phyloP scores from a whole-genome alignment of 1,139 yeast species.

The Blastobotrys persicus region DNA sequence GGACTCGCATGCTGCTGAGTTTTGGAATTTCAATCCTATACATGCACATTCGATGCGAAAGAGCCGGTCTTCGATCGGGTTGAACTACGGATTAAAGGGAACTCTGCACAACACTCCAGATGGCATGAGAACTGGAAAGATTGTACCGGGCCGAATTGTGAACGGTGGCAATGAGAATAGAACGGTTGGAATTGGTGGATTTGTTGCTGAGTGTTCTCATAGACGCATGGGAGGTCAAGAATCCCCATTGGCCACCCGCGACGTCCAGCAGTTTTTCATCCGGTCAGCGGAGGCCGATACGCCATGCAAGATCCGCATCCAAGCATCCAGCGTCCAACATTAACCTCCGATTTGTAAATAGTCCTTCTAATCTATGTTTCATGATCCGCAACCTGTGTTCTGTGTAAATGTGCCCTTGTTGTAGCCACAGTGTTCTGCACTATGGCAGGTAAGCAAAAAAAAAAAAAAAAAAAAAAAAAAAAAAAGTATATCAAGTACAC shows the following conservation, averaged over 20 bases:
- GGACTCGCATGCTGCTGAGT: slow-evolving; percentile 2
- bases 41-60: slow-evolving; percentile 7
- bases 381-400: too few species aligned
- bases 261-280: slow-evolving; percentile 6
- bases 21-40: slow-evolving; percentile 7
- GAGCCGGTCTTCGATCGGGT: slow-evolving; percentile 28
- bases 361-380: background rate
- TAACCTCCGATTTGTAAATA: background rate
- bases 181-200: slow-evolving; percentile 72
- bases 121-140: slow-evolving; percentile 58
- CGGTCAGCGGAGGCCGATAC: slow-evolving; percentile 8
- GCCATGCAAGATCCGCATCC: slow-evolving; percentile 1
- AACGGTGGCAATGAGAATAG: slow-evolving; percentile 32
- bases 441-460: too few species aligned
- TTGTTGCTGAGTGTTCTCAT: slow-evolving; percentile 37
- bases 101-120: slow-evolving; percentile 71
- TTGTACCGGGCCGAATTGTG: slow-evolving; percentile 71
- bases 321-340: slow-evolving; percentile 1
- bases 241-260: slow-evolving; percentile 1
- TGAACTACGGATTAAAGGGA: slow-evolving; percentile 61
- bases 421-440: too few species aligned
- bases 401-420: too few species aligned
- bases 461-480: too few species aligned
- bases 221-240: background rate
- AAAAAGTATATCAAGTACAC: too few species aligned